Base-by-base conservation (phyloP, 1,139 yeast genomes). In the Saccharomyces hybrid region DNA sequence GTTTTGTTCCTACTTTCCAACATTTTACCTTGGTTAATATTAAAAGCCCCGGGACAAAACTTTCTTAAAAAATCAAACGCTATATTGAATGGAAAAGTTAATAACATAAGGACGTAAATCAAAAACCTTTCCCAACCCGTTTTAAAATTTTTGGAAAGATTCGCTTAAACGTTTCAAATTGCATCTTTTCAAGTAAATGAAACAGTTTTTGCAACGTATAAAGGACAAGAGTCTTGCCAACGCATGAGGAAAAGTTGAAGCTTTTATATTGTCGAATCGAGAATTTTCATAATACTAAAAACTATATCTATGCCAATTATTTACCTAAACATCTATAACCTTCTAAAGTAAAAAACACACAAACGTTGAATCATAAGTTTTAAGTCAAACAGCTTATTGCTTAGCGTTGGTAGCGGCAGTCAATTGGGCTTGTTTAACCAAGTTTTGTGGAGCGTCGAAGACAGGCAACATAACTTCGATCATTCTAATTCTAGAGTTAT, bases 361-460 rank as follows among this genome's bases (percentile, higher is more conserved):
- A 38, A 38, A 38, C 44, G 44, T 16, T 16, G 44, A 38, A 38
- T 38, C 44, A 38, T 38, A 19, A 38, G 11, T 38, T 38, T 38
- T 16, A 38, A 16, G 44, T 38, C 24, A 38, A 38, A 19, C 19
- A 38, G 44, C 51, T 48, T 49, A 49, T 59, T 66, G 66, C 62
- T 64, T 66, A 55, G 75, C 72, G 70, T 88, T 88, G 60, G 81
- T 78, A 66, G 79, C 74, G 62, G 88, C 93, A 49, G 95, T 82
- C 69, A 86, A 76, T 73, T 86, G 81, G 53, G 93, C 95, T 76
- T 86, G 95, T 69, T 78, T 78, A 62, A 80, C 78, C 75, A 88
- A 81, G 69, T 82, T 80, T 55, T 74, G 74, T 60, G 95, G 95
- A 56, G 95, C 96, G 73, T 88, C 96, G 83, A 87, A 78, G 67